Base-by-base conservation (phyloP, 768 basidiomycete genomes). In the Mycena polygramma region DNA sequence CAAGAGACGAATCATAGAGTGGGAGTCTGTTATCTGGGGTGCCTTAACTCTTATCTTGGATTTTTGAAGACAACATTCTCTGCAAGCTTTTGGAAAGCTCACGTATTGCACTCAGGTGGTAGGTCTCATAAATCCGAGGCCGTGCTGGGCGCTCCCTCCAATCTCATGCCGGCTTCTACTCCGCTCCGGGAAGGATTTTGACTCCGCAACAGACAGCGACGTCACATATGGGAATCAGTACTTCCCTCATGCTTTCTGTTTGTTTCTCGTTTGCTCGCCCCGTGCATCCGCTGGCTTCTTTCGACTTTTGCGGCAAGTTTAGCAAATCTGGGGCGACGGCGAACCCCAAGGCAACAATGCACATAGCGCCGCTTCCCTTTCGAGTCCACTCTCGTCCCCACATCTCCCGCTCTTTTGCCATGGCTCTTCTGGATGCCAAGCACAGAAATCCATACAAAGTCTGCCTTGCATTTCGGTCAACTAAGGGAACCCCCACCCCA, bases 271-370 rank as follows among this genome's bases (percentile, higher is more conserved):
- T n/a, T 48, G 19, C 36, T 41, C 57, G 66, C 51, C 30, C 65
- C 65, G 65, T 2, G n/a, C 36, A 30, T 66, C 65, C 51, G 66
- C 15, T 36, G 7, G 7, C 57, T 60, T 53, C 51, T 45, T 20
- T 17, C 58, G 30, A 60, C 20, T 59, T 37, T 20, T 15, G 20
- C 26, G 39, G 48, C 43, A 63, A 69, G 61, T 57, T 63, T 63
- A 45, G 60, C 22, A 22, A 30, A 43, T 22, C 36, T 51, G 36
- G 14, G 55, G 66, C 66, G 68, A 69, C 68, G 68, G 68, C 55
- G 68, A 69, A 69, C 52, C 53, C 37, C 54, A 68, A 68, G 54
- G 22, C 22, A 62, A 46, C 59, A 36, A 39, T 62, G 45, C 17
- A 11, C 22, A 37, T 39, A 49, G 39, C 49, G 65, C 55, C 51